Percentiles rank a stretch among this genome's conserved stretches.
Conservation (phyloP, 2,329 filamentous ascomycete genomes). For the Aureobasidium melanogenum region DNA sequence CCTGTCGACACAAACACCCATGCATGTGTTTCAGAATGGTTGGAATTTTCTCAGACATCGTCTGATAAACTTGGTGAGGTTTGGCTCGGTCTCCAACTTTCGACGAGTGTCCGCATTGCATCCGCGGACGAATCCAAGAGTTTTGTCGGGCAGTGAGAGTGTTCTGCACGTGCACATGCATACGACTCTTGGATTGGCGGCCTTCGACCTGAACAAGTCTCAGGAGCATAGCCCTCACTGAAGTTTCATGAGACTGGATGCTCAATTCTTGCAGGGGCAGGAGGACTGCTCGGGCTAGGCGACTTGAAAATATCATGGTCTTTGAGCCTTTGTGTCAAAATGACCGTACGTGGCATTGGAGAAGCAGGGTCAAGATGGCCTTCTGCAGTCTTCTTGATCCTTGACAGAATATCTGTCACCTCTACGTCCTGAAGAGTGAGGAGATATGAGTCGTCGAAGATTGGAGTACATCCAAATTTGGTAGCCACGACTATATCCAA, state of each 20-base stretch:
- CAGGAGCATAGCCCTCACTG: background rate
- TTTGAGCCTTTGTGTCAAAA: background rate
- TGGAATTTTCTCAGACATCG: no score
- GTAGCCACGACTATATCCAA: conserved; percentile 3
- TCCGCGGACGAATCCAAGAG: background rate
- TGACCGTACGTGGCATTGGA: background rate
- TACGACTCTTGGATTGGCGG: background rate
- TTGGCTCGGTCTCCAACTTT: no score
- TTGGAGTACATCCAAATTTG: background rate
- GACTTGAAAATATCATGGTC: conserved; percentile 1
- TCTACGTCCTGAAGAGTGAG: conserved; percentile 1
- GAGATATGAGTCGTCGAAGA: background rate
- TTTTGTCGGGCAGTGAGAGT: background rate
- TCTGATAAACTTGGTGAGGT: no score
- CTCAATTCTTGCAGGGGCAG: background rate
- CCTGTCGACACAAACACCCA: background rate
- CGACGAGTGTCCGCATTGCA: background rate
- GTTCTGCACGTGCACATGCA: background rate
- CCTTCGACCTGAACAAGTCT: background rate
- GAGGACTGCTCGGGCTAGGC: background rate
- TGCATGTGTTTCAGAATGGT: no score
- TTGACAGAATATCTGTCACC: conserved; percentile 1
- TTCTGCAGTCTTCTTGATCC: background rate
- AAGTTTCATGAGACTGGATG: background rate
- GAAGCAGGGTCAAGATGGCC: background rate